Percentiles rank a stretch among this genome's conserved stretches.
Conservation (phyloP, 2,329 filamentous ascomycete genomes). For the Aspergillus pseudoglaucus region DNA sequence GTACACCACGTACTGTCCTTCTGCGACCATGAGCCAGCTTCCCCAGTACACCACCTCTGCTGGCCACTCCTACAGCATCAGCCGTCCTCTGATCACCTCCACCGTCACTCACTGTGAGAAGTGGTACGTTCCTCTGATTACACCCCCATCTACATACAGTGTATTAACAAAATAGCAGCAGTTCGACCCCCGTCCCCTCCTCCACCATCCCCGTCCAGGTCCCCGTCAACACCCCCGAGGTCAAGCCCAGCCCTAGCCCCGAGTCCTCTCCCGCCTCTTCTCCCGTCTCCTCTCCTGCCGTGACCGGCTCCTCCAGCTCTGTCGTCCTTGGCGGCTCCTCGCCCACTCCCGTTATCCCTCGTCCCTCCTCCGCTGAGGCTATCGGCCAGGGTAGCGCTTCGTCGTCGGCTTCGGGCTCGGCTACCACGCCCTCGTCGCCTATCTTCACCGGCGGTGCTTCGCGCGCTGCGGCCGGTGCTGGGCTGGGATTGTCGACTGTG, state of each 20-base stretch:
- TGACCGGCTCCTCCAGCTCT: slow-evolving; percentile 13
- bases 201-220: slow-evolving; percentile 8
- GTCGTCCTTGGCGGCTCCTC: slow-evolving; percentile 9
- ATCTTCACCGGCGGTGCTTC: slow-evolving; percentile 48
- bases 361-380: slow-evolving; percentile 10
- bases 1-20: slow-evolving; percentile 68
- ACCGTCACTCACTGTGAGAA: slow-evolving; percentile 44
- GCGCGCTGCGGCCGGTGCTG: slow-evolving; percentile 42
- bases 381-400: neutral
- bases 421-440: slow-evolving; percentile 23
- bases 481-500: slow-evolving; percentile 48
- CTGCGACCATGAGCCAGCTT: slow-evolving; percentile 37
- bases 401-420: slow-evolving; percentile 13
- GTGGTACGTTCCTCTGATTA: slow-evolving; percentile 26
- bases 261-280: slow-evolving; percentile 15
- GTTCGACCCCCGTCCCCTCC: slow-evolving; percentile 14
- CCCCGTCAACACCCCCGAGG: slow-evolving; percentile 4
- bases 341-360: slow-evolving; percentile 7
- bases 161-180: slow-evolving; percentile 12
- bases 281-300: slow-evolving; percentile 9
- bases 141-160: neutral
- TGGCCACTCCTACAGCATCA: slow-evolving; percentile 60
- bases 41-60: slow-evolving; percentile 65
- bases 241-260: neutral
- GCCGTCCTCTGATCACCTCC: slow-evolving; percentile 46